Evolutionary conservation across 768 basidiomycete species (phyloP).

Genomic region (Hortiboletus campestris): DNA sequence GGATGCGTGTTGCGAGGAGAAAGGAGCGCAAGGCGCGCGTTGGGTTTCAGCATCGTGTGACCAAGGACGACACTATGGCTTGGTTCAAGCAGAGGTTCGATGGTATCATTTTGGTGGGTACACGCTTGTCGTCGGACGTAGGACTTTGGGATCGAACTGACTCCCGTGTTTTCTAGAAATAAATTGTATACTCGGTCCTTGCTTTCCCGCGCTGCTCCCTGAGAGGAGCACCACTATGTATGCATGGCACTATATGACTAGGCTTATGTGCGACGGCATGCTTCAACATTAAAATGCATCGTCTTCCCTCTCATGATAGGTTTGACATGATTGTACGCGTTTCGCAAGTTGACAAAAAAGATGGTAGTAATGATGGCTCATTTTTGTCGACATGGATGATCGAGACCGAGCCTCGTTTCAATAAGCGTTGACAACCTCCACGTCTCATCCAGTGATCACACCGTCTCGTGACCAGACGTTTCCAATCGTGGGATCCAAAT

Average conservation of each 20-base stretch:
- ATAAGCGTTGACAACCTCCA: neutral
- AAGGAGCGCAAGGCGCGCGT: conserved; percentile 86
- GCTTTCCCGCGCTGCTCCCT: neutral
- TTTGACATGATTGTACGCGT: neutral
- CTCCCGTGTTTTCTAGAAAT: conserved; percentile 19
- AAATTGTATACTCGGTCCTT: conserved; percentile 12
- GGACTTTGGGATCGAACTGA: neutral
- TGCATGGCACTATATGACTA: conserved; percentile 28
- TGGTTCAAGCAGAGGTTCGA: conserved; percentile 99
- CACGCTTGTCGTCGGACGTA: neutral
- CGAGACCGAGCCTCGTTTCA: neutral
- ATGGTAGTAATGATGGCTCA: too few relatives aligned
- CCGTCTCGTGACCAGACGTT: too few relatives aligned
- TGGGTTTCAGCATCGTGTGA: conserved; percentile 86
- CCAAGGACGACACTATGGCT: conserved; percentile 93
- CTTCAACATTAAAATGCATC: conserved; percentile 24
- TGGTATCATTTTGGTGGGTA: conserved; percentile 87
- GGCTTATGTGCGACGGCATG: conserved; percentile 24
- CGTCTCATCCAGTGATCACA: neutral
- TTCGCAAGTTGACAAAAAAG: neutral
- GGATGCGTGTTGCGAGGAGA: conserved; percentile 85
- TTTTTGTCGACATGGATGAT: neutral
- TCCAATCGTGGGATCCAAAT: too few relatives aligned
- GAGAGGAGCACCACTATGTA: conserved; percentile 11
- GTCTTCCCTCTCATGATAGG: neutral